Evolutionary conservation across 768 basidiomycete species (phyloP), one percentile per base, ranked within the genome.

Genomic region (Glaciozyma martinii): DNA sequence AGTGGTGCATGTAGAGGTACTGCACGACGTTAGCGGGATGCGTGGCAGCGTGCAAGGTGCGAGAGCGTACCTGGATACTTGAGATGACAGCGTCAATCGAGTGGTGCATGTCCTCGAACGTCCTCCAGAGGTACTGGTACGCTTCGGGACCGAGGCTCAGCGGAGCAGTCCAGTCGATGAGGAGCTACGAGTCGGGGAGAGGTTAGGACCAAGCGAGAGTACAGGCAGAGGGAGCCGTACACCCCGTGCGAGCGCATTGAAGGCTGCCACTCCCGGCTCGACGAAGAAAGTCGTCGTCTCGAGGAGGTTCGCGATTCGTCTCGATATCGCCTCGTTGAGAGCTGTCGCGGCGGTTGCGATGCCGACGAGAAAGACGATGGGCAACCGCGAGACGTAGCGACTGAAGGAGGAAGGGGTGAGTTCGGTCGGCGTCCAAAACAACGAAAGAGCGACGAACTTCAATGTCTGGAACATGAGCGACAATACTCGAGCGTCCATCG

Each of bases 61-160:
- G 21, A 33, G 21, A 1, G 21, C 64, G 30, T 21, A 71, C 70
- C 60, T 73, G 70, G 9, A 73, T 23, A 19, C 40, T 65, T 15
- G 68, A 67, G 23, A 71, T 57, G 0, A 66, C 58, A 23, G 67
- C 66, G 43, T 73, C 70, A 46, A 71, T 67, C 25, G 70, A 71
- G 21, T 70, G 68, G 46, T 73, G 60, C 18, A 66, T 16, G 54
- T 71, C 70, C 53, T 66, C 57, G 50, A 73, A 73, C 7, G 62
- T 60, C 16, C 62, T 32, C 50, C 63, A 66, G 15, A 73, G 33
- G 25, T 66, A 63, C 12, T 10, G 29, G 40, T 60, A 70, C 1
- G 33, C 57, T 42, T 59, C 59, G 7, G 67, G 61, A 0, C 64
- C 64, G 9, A 67, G 66, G 19, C 25, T 33, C 15, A 73, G 59